Evolutionary conservation across 768 basidiomycete species (phyloP).

Genomic region (Dendrothele bispora): DNA sequence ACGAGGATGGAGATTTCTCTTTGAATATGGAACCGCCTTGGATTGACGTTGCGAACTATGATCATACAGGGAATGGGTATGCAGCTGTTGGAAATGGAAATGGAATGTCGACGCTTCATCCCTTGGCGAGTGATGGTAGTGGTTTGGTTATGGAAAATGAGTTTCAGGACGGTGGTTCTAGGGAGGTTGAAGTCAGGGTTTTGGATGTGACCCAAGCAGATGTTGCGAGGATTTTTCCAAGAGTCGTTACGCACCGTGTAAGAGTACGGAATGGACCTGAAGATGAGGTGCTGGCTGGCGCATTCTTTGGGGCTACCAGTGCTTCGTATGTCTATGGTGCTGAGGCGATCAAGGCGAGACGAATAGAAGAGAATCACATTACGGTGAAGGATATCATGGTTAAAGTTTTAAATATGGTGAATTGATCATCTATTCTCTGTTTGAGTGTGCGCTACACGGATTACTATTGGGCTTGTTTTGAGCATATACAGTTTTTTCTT

Average conservation of each 20-base stretch:
- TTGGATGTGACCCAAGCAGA: conserved; percentile 75
- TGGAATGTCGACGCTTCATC: too few species aligned
- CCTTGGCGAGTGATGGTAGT: too few species aligned
- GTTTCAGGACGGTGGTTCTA: neutral
- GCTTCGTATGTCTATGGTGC: conserved; percentile 7
- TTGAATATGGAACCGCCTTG: neutral
- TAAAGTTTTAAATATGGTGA: conserved; percentile 41
- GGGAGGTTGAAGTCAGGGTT: too few species aligned
- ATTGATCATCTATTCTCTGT: conserved; percentile 33
- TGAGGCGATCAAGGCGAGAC: conserved; percentile 13
- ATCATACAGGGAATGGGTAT: conserved; percentile 5
- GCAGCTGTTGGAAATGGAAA: conserved; percentile 2
- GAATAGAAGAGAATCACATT: conserved; percentile 16
- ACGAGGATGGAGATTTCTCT: conserved; percentile 10
- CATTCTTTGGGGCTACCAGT: conserved; percentile 56
- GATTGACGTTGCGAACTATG: neutral
- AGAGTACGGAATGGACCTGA: conserved; percentile 67
- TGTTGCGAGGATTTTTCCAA: conserved; percentile 69
- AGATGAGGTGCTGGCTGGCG: conserved; percentile 68
- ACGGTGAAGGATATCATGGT: conserved; percentile 72
- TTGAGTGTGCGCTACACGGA: neutral
- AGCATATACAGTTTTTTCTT: too few species aligned
- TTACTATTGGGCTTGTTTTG: too few species aligned
- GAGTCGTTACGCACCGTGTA: conserved; percentile 74
- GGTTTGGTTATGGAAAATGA: too few species aligned